A percentile compares a stretch with the other conserved stretches of the same genome.
phyloP scores from a whole-genome alignment of 2,329 filamentous ascomycete species.

The Lachnellula arida region DNA sequence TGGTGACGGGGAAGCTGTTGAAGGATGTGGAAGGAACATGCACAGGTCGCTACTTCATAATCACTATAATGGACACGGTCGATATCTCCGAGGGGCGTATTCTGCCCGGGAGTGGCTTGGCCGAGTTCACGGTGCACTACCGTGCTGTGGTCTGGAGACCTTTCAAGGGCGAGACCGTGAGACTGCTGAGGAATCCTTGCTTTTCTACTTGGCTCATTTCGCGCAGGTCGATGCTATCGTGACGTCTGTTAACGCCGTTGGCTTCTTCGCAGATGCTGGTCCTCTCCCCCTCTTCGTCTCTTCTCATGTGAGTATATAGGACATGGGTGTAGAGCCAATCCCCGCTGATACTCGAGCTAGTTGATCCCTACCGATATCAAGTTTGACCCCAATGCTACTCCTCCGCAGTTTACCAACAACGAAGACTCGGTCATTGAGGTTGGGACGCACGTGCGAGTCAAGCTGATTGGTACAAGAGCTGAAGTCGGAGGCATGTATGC shows the following conservation, averaged over 20 bases:
- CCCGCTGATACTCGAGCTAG: constrained; percentile 40
- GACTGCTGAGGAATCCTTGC: constrained; percentile 27
- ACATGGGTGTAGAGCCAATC: background rate
- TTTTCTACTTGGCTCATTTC: constrained; percentile 17
- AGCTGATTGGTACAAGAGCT: constrained; percentile 88
- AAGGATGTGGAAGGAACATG: constrained; percentile 94
- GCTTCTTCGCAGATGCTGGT: constrained; percentile 83
- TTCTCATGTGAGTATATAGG: constrained; percentile 24
- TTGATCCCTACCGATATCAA: constrained; percentile 89
- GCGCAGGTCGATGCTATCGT: constrained; percentile 88
- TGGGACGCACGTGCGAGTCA: constrained; percentile 86
- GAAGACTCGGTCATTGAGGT: constrained; percentile 91
- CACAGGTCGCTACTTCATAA: constrained; percentile 94
- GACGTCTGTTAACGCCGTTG: constrained; percentile 83
- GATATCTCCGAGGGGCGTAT: constrained; percentile 93
- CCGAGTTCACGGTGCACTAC: constrained; percentile 92
- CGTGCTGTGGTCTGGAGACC: constrained; percentile 96
- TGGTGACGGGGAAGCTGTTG: constrained; percentile 83
- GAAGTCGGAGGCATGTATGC: constrained; percentile 95
- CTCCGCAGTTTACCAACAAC: constrained; percentile 95
- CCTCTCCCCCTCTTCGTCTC: constrained; percentile 76
- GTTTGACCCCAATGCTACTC: constrained; percentile 92
- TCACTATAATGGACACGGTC: constrained; percentile 95
- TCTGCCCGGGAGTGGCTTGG: constrained; percentile 82
- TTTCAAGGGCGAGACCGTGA: constrained; percentile 95